Evolutionary conservation across 805 yeast species (phyloP), one percentile per base, ranked within the genome.

Genomic region (Candida lessepsii): DNA sequence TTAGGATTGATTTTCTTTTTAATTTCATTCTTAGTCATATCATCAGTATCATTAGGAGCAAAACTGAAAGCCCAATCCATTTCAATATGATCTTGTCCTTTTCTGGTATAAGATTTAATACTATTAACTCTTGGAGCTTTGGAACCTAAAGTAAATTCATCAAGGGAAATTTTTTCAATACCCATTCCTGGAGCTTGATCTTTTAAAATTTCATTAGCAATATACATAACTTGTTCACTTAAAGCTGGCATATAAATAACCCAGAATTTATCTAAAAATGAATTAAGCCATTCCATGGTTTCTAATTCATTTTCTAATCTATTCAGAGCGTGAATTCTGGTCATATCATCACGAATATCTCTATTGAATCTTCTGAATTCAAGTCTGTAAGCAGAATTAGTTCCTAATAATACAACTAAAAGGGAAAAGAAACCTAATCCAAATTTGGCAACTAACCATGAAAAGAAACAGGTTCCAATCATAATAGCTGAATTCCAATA

Each of bases 11-110:
- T 68, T 57, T 82, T 83, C 59, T 77, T 76, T 49, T 72, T 76
- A 47, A 82, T 73, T 63, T 86, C 87, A 48, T 76, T 78, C 51
- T 79, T 80, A 35, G 95, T 86, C 93, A 86, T 84, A 57, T 81
- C 88, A 46, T 83, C 86, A 20, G 86, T 80, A 61, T 86, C 90
- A 58, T 78, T 83, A 29, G 95, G 95, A 35, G 90, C 75, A 55
- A 86, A 86, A 5, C 83, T 80, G 53, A 86, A 82, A 6, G 80
- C 79, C 90, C 91, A 84, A 59, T 83, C 90, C 91, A 85, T 82
- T 60, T 85, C 90, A 47, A 81, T 80, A 33, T 74, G 65, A 53
- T 82, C 81, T 29, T 72, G 71, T 26, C 86, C 89, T 47, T 76
- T 71, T 50, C 80, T 80, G 9, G 91, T 80, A 58, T 79, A 83